Evolutionary conservation across 192 early-diverging fungal species (phyloP).

Genomic region (Coemansia umbellata): DNA sequence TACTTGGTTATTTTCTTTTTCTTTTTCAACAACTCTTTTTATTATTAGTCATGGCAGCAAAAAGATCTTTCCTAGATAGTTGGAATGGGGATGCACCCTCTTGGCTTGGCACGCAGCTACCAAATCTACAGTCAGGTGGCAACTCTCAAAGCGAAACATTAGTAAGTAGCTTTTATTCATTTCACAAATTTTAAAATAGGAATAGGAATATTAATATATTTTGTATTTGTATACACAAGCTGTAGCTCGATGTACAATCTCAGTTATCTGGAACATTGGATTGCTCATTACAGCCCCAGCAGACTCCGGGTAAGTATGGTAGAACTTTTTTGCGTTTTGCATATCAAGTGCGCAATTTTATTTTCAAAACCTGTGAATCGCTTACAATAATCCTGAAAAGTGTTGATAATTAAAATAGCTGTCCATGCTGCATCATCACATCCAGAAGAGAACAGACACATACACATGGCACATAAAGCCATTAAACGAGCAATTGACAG

Average conservation of each 20-base stretch:
- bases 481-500: constrained; percentile 35
- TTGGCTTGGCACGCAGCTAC: constrained; percentile 20
- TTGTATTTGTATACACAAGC: not conserved
- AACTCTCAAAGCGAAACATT: constrained; percentile 43
- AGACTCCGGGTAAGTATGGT: constrained; percentile 10
- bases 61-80: constrained; percentile 40
- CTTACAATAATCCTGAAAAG: not conserved
- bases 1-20: not conserved
- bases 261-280: constrained; percentile 18
- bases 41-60: not conserved
- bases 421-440: not conserved
- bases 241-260: constrained; percentile 31
- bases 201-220: too few species aligned
- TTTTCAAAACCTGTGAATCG: not conserved
- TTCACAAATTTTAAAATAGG: too few species aligned
- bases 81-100: not conserved
- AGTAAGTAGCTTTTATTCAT: not conserved
- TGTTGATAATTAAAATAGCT: not conserved
- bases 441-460: constrained; percentile 21
- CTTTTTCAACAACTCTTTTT: not conserved
- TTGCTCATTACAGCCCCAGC: not conserved
- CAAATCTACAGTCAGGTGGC: constrained; percentile 9
- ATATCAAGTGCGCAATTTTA: not conserved
- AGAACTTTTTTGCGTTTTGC: not conserved
- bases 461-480: constrained; percentile 37